A percentile compares a stretch with the other conserved stretches of the same genome.
Conservation (phyloP, 2,329 filamentous ascomycete species). For the Huntiella decipiens region DNA sequence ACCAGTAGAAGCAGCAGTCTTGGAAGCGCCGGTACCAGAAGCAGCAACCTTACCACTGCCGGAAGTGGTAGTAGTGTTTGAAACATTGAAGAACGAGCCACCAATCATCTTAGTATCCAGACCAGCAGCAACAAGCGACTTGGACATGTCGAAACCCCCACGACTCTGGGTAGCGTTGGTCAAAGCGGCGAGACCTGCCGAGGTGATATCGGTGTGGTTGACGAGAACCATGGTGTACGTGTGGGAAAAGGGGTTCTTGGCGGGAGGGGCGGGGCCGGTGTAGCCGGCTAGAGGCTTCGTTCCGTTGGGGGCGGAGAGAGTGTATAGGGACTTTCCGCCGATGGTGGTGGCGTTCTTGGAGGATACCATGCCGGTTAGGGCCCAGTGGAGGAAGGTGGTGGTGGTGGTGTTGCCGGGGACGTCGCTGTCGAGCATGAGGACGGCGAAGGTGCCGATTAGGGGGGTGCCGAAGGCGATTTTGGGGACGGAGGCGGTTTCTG, state of each 20-base stretch:
- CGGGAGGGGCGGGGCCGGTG: constrained; percentile 22
- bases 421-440: constrained; percentile 27
- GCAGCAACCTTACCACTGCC: neutral
- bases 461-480: constrained; percentile 20
- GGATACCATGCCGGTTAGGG: constrained; percentile 22
- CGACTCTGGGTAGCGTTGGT: constrained; percentile 16
- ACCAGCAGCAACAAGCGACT: constrained; percentile 17
- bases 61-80: constrained; percentile 15
- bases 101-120: constrained; percentile 18
- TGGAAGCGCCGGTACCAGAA: constrained; percentile 1
- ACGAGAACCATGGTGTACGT: constrained; percentile 23
- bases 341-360: constrained; percentile 12
- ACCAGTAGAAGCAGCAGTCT: constrained; percentile 1
- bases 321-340: constrained; percentile 16
- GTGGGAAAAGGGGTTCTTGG: constrained; percentile 21
- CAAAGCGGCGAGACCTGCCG: constrained; percentile 15
- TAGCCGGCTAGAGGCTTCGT: constrained; percentile 17
- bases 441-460: constrained; percentile 24
- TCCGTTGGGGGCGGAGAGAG: constrained; percentile 15
- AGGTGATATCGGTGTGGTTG: constrained; percentile 18
- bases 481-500: constrained; percentile 20
- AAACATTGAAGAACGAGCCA: constrained; percentile 22
- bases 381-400: constrained; percentile 28
- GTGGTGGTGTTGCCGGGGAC: constrained; percentile 19
- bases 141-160: constrained; percentile 18